Evolutionary conservation across 2,329 filamentous ascomycete genomes (phyloP), one percentile per base, ranked within the genome.

Genomic region (Aspergillus aculeatus): DNA sequence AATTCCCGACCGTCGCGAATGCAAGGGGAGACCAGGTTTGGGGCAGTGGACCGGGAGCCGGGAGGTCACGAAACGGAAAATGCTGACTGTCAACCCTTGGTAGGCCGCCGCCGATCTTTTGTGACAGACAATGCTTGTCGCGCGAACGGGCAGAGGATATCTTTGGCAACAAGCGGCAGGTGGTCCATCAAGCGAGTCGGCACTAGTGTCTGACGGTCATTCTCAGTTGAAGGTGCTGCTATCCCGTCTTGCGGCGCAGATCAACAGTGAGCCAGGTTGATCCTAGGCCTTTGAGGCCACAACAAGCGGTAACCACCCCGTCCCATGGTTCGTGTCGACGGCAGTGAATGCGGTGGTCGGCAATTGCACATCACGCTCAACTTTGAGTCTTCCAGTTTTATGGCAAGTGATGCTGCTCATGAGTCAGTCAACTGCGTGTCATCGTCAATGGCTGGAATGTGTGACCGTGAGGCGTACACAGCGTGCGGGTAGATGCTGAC

Each of bases 71-170:
- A 47, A 19, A 47, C 14, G 12, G 49, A 51, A 31, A 19, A 35
- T 52, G 21, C 21, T 35, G 35, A 41, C 38, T 54, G 52, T 55
- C 53, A 55, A 47, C n/a, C 53, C 53, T 48, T 55, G 53, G 41
- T 55, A 21, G 26, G 19, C 23, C 50, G 4, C 38, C 41, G 53
- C 19, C 26, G 53, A 55, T 55, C 53, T 7, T 23, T 21, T n/a
- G 26, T 29, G 41, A 41, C 38, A 41, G 11, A 32, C 41, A 32
- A 31, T 23, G 53, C 53, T 41, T 55, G 53, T 55, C 53, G 23
- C 26, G 38, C 38, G 38, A 23, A 2, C 38, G 19, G 53, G 24
- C 53, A 47, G 26, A 19, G 21, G 38, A 48, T 47, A 47, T 54
- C 24, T 32, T 47, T 54, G 31, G 41, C 35, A 41, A 41, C 35